Percentiles rank a stretch among this genome's conserved stretches.
phyloP scores from a whole-genome alignment of 1,139 yeast genomes.

The Geotrichum macrosporum region DNA sequence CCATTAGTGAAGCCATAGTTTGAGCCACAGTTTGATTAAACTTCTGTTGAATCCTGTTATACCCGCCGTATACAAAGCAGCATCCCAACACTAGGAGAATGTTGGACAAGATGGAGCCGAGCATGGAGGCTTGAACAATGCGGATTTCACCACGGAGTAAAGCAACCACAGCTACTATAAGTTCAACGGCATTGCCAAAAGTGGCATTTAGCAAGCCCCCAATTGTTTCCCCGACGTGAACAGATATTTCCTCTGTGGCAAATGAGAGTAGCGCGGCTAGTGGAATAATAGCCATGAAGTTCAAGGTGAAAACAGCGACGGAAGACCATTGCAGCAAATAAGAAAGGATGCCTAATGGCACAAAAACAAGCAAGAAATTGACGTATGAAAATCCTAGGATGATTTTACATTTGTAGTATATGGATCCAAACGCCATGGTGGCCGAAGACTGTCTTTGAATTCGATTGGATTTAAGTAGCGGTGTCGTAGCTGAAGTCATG shows the following conservation, averaged over 20 bases:
- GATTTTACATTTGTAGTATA: constrained; percentile 12
- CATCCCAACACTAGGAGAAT: constrained; percentile 87
- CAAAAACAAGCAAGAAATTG: constrained; percentile 71
- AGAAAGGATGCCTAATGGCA: constrained; percentile 79
- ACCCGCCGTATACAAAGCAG: constrained; percentile 90
- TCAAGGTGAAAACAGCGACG: constrained; percentile 59
- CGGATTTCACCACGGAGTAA: constrained; percentile 78
- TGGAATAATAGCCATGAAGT: constrained; percentile 88
- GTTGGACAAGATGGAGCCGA: constrained; percentile 88
- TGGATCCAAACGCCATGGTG: too few relatives aligned
- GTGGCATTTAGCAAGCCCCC: constrained; percentile 95
- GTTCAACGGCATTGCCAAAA: constrained; percentile 90
- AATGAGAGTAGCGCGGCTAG: constrained; percentile 83
- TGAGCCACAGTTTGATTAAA: constrained; percentile 97
- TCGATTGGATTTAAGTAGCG: too few relatives aligned
- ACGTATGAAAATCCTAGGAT: constrained; percentile 44
- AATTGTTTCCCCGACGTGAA: constrained; percentile 63
- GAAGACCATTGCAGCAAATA: constrained; percentile 60
- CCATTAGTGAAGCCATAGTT: constrained; percentile 91
- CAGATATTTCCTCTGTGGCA: constrained; percentile 90
- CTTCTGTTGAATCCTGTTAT: constrained; percentile 75
- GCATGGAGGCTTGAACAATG: constrained; percentile 92
- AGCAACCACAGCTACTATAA: constrained; percentile 90
- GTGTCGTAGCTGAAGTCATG: too few relatives aligned
- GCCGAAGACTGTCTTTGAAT: too few relatives aligned